Evolutionary conservation across 345 rosid genomes (phyloP), one percentile per base, ranked within the genome.

Genomic region (Erodium maritimum): DNA sequence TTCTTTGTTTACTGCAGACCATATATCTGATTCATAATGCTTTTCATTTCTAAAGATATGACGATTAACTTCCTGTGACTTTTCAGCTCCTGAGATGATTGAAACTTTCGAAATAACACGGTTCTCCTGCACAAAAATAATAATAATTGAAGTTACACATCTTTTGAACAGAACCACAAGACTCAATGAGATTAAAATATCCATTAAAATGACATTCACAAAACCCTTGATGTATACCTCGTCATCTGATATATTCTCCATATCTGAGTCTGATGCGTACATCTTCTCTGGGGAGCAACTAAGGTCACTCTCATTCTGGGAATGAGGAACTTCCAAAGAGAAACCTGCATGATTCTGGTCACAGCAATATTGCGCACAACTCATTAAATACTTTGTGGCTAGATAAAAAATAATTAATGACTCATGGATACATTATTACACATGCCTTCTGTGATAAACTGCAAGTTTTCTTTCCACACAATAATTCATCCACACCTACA

Each of bases 291-390:
- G 52, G 22, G 70, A 72, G 60, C 67, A 63, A 52, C 56, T 23
- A 54, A 57, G 17, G 42, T 50, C 70, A 62, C 48, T 62, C 23
- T 84, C 80, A 46, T 67, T 57, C 2, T 71, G 69, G 48, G 77
- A 81, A 62, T 85, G 81, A 61, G 88, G 82, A 70, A 79, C 85
- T 21, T 74, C 79, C 18, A 55, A 64, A 57, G 59, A 61, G 37
- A 68, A 23, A 22, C 54, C 56, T 56, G 66, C 23, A 60, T 25
- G 54, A 29, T 61, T 72, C 73, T 62, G 69, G 58, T 71, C 52
- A 61, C 45, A 71, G 50, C 52, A 58, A 45, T 52, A 58, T 21
- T 23, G 58, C 52, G 61, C 24, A 52, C 19, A 23, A 51, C 48
- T 24, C 20, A 46, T 23, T 51, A 6, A 2, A 25, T 24, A 16